Percentiles rank a stretch among this genome's conserved stretches.
Conservation (phyloP, 2,329 filamentous ascomycete species). For the Xylaria arbuscula region DNA sequence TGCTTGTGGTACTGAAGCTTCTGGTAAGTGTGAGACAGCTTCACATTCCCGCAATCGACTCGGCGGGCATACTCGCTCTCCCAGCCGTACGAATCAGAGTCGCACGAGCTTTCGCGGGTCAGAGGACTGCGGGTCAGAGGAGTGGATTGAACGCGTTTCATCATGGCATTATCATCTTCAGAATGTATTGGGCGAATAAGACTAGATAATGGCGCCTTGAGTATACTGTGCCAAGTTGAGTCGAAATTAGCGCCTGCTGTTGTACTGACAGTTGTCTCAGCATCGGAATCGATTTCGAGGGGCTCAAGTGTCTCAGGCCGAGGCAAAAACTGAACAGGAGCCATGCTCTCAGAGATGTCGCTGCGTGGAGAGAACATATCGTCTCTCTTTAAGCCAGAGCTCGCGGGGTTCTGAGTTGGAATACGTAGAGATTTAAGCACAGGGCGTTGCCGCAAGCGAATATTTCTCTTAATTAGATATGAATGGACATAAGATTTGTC, state of each 20-base stretch:
- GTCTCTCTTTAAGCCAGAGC: conserved; percentile 40
- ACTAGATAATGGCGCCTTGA: conserved; percentile 50
- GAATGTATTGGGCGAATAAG: conserved; percentile 52
- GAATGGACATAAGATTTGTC: conserved; percentile 44
- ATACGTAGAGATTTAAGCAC: conserved; percentile 50
- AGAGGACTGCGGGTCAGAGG: conserved; percentile 46
- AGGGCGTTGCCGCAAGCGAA: conserved; percentile 44
- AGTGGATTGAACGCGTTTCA: conserved; percentile 48
- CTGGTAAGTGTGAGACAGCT: conserved; percentile 18
- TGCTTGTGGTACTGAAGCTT: conserved; percentile 43
- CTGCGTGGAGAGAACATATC: conserved; percentile 40
- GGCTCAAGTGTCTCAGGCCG: conserved; percentile 38
- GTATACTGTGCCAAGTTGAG: conserved; percentile 23
- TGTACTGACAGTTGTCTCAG: conserved; percentile 40
- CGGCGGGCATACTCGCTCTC: conserved; percentile 60
- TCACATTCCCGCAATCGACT: conserved; percentile 41
- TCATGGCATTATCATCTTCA: conserved; percentile 43
- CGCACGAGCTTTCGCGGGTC: conserved; percentile 46
- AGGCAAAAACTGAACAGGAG: conserved; percentile 39
- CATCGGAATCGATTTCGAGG: conserved; percentile 46
- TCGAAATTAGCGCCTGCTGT: conserved; percentile 36
- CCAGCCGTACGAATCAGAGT: conserved; percentile 64
- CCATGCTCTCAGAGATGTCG: conserved; percentile 26
- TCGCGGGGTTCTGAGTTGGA: conserved; percentile 46
- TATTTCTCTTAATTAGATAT: conserved; percentile 41